These are phyloP conservation scores for Aurantiochytrium sp. DNA, from an alignment of 108 stramenopile genomes.

Conservation along the genomic window DNA sequence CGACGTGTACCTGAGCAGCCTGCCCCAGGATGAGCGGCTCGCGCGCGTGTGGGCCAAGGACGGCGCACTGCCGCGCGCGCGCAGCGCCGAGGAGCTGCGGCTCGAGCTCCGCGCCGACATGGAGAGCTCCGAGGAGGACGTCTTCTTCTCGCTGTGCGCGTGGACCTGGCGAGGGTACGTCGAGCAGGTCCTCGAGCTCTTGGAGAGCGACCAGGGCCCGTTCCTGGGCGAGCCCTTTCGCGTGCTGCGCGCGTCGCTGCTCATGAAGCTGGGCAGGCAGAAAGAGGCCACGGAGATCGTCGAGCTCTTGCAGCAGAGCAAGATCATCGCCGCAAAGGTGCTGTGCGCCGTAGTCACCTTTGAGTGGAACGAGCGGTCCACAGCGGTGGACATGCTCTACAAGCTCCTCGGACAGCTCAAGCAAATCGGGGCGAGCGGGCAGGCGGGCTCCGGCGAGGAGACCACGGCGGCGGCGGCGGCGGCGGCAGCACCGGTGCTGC, in stretches of 20 bases:
- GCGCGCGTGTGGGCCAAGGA: not conserved
- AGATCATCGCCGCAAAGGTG: not conserved
- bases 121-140: not conserved
- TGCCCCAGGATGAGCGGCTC: constrained; percentile 7
- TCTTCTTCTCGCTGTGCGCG: not conserved
- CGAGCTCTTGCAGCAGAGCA: constrained; percentile 12
- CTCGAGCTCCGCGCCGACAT: not conserved
- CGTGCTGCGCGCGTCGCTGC: not conserved
- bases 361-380: constrained; percentile 23
- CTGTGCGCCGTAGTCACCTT: not conserved
- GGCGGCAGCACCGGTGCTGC: not conserved
- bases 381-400: constrained; percentile 7
- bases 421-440: no score
- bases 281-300: constrained; percentile 11
- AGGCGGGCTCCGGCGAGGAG: no score
- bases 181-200: not conserved
- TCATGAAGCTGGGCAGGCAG: not conserved
- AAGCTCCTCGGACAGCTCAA: not conserved
- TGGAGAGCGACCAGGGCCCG: not conserved
- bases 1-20: not conserved
- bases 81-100: not conserved
- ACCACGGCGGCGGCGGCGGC: not conserved
- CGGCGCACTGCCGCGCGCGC: not conserved
- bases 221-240: not conserved
- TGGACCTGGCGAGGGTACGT: not conserved